Base-by-base conservation (phyloP, 768 basidiomycete species). In the Hericium erinaceus region DNA sequence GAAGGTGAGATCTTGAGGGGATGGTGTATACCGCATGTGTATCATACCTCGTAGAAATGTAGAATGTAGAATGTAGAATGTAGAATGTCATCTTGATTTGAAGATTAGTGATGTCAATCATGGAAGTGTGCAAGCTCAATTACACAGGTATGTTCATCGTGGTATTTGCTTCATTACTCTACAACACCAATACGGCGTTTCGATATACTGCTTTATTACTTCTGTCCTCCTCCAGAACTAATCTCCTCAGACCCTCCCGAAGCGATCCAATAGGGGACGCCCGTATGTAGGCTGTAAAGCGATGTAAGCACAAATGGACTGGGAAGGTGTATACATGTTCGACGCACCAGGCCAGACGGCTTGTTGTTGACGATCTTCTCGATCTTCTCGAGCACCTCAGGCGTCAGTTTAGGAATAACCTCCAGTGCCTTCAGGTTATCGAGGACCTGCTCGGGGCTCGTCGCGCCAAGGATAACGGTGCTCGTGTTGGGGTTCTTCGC, bases 391-490 rank as follows among this genome's bases (percentile, higher is more conserved):
- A 78, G 55, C 41, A 84, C 63, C 54, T 81, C 76, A 12, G 75
- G 71, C 10, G 80, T 81, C 37, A 83, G 62, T 68, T 81, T 82
- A 33, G 77, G 76, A 61, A 81, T 69, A 55, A 82, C 66, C 4
- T 81, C 74, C 58, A 84, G 66, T 5, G 82, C 80, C 64, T 75
- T 73, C 55, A 81, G 64, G 67, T 80, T 81, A 37, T 81, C 74
- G 48, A 69, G 49, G 20, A 81, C 66, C 60, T 81, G 79, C 61
- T 77, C 72, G 10, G 76, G 72, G 60, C 72, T 78, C 39, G 77
- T 73, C 4, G 77, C 77, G 8, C 80, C 78, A 40, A 80, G 71
- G 57, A 80, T 77, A 52, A 78, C 71, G 16, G 74, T 76, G 57
- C 72, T 70, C 41, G 75, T 77, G 65, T 77, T 77, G 16, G 75